phyloP scores from a whole-genome alignment of 176 grass and related monocot genomes.

The Rhipidocladum racemiflorum region DNA sequence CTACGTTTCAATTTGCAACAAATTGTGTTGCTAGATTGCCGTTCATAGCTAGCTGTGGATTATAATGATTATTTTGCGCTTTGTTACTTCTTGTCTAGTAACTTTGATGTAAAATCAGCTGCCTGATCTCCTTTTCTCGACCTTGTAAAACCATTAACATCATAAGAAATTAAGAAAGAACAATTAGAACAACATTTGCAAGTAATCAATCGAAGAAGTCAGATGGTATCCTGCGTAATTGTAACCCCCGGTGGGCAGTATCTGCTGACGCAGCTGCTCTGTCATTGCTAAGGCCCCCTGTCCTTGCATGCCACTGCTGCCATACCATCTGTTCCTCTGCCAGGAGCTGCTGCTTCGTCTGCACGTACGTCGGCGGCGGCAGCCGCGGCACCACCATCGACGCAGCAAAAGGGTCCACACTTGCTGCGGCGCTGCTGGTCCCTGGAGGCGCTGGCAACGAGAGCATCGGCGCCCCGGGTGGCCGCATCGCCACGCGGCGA shows the following conservation, averaged over 20 bases:
- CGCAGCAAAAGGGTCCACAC: constrained; percentile 55
- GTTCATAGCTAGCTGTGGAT: too few species aligned
- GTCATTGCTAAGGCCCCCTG: constrained; percentile 27
- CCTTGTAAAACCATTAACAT: background rate
- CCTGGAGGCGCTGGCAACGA: constrained; percentile 48
- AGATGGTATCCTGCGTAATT: constrained; percentile 5
- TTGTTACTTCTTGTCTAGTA: background rate
- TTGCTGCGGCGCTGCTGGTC: background rate
- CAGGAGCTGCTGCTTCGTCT: constrained; percentile 62
- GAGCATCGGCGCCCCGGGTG: constrained; percentile 37
- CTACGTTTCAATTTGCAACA: too few species aligned
- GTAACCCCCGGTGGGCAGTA: background rate
- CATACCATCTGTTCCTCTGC: constrained; percentile 59
- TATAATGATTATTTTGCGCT: background rate
- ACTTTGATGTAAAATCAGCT: background rate
- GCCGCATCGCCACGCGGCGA: constrained; percentile 42
- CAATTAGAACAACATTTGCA: background rate
- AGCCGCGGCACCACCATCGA: constrained; percentile 48
- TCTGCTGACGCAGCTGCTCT: constrained; percentile 45
- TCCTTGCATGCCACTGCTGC: constrained; percentile 59
- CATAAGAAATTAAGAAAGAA: too few species aligned
- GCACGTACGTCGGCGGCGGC: constrained; percentile 78
- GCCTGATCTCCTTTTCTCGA: background rate
- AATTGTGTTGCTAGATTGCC: too few species aligned
- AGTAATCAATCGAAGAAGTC: background rate